A percentile compares a stretch with the other conserved stretches of the same genome.
phyloP scores from a whole-genome alignment of 2,329 filamentous ascomycete genomes.

The Aspergillus sp. region DNA sequence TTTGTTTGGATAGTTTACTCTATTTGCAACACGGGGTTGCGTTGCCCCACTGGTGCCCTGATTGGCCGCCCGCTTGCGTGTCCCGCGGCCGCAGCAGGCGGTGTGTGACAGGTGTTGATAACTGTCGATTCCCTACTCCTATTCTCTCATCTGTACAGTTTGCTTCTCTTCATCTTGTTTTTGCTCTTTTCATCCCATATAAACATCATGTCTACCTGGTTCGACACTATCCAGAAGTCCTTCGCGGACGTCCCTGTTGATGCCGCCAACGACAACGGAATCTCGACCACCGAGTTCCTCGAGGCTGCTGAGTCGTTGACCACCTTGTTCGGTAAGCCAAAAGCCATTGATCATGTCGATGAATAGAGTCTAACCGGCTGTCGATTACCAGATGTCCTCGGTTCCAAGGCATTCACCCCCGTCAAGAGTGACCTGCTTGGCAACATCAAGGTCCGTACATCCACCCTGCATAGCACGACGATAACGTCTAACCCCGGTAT shows the following conservation, averaged over 20 bases:
- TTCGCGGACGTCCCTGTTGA: slow-evolving; percentile 78
- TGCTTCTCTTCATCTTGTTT: slow-evolving; percentile 4
- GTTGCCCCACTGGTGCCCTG: slow-evolving; percentile 8
- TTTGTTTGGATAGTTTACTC: slow-evolving; percentile 21
- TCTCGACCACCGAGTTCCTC: slow-evolving; percentile 80
- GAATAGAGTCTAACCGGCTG: slow-evolving; percentile 2
- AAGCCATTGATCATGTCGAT: neutral
- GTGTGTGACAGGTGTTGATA: slow-evolving; percentile 21
- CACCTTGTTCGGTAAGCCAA: slow-evolving; percentile 69
- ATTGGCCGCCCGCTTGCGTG: slow-evolving; percentile 22
- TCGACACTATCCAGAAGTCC: slow-evolving; percentile 75
- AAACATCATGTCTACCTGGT: slow-evolving; percentile 65
- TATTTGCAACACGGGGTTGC: slow-evolving; percentile 16
- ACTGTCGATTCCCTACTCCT: slow-evolving; percentile 1
- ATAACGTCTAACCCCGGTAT: slow-evolving; percentile 8
- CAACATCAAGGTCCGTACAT: slow-evolving; percentile 70
- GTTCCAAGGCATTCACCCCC: slow-evolving; percentile 69
- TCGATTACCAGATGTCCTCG: slow-evolving; percentile 47
- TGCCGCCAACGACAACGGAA: slow-evolving; percentile 64
- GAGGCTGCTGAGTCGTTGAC: slow-evolving; percentile 82
- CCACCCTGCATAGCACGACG: slow-evolving; percentile 2
- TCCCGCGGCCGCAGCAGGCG: slow-evolving; percentile 16
- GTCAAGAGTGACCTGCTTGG: slow-evolving; percentile 88
- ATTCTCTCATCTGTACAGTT: slow-evolving; percentile 4
- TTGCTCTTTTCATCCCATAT: slow-evolving; percentile 20